These are phyloP conservation scores for Ceratocystis papillata DNA, from an alignment of 2,329 filamentous ascomycete genomes.

Conservation along the genomic window DNA sequence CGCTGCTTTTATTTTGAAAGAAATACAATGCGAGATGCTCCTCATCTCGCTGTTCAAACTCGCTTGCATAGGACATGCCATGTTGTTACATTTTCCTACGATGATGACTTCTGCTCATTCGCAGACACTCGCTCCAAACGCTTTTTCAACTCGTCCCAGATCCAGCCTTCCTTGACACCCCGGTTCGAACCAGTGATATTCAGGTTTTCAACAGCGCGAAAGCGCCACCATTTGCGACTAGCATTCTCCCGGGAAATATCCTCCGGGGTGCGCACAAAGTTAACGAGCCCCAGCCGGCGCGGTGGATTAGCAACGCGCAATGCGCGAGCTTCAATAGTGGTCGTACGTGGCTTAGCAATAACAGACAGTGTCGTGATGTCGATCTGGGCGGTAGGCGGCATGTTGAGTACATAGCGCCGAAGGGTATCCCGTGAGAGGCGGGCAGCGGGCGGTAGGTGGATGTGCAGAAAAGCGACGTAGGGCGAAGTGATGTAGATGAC, in stretches of 20 bases:
- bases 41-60: too few relatives aligned
- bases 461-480: constrained; percentile 60
- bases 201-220: constrained; percentile 34
- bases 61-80: too few relatives aligned
- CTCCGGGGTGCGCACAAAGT: constrained; percentile 31
- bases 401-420: constrained; percentile 39
- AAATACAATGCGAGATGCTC: too few relatives aligned
- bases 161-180: constrained; percentile 31
- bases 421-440: constrained; percentile 49
- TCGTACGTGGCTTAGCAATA: constrained; percentile 45
- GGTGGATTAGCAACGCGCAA: constrained; percentile 28
- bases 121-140: constrained; percentile 27
- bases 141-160: constrained; percentile 35
- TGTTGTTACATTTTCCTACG: not conserved
- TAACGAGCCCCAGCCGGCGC: constrained; percentile 35
- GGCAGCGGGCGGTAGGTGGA: constrained; percentile 56
- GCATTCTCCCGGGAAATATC: constrained; percentile 32
- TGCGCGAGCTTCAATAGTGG: constrained; percentile 35
- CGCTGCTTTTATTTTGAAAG: too few relatives aligned
- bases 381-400: constrained; percentile 39
- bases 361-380: constrained; percentile 46
- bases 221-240: constrained; percentile 34
- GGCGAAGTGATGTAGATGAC: constrained; percentile 55
- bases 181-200: constrained; percentile 31
- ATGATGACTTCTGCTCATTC: constrained; percentile 15